A percentile compares a stretch with the other conserved stretches of the same genome.
Evolutionary conservation across 2,329 filamentous ascomycete genomes (phyloP).

Genomic region (Nothophoma quercina): DNA sequence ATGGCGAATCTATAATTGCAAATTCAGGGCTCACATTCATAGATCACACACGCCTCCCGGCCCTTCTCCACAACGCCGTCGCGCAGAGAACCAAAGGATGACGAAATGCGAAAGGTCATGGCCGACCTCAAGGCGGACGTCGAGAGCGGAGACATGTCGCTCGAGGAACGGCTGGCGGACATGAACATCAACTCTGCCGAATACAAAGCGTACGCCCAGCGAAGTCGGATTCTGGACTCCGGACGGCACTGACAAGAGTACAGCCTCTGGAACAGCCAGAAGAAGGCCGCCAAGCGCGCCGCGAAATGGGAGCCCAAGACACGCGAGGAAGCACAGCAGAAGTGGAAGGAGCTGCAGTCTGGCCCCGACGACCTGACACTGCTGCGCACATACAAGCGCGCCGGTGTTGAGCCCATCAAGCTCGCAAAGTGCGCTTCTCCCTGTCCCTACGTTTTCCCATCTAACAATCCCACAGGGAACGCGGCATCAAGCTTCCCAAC

Average conservation of each 20-base stretch:
- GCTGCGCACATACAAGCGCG: conserved; percentile 42
- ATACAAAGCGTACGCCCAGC: conserved; percentile 37
- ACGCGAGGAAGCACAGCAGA: conserved; percentile 36
- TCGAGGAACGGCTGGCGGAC: conserved; percentile 38
- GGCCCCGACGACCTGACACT: conserved; percentile 42
- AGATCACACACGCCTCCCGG: conserved; percentile 38
- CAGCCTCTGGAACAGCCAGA: conserved; percentile 39
- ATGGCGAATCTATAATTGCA: not conserved
- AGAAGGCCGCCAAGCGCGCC: conserved; percentile 27
- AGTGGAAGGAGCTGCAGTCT: conserved; percentile 41
- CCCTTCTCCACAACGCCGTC: conserved; percentile 35
- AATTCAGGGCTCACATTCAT: conserved; percentile 25
- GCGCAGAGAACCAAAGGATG: conserved; percentile 31
- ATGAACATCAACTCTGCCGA: conserved; percentile 39
- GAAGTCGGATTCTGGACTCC: not conserved
- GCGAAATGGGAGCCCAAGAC: conserved; percentile 39
- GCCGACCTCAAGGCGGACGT: conserved; percentile 27
- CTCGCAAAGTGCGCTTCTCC: conserved; percentile 40
- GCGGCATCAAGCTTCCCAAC: conserved; percentile 41
- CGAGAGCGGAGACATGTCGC: conserved; percentile 29
- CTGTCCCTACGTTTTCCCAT: not conserved
- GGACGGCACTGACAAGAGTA: conserved; percentile 18
- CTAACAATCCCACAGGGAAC: conserved; percentile 31
- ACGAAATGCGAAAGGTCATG: conserved; percentile 21
- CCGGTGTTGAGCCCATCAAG: conserved; percentile 45